phyloP scores from a whole-genome alignment of 192 early-diverging fungal genomes.

The Backusella tarrabulga region DNA sequence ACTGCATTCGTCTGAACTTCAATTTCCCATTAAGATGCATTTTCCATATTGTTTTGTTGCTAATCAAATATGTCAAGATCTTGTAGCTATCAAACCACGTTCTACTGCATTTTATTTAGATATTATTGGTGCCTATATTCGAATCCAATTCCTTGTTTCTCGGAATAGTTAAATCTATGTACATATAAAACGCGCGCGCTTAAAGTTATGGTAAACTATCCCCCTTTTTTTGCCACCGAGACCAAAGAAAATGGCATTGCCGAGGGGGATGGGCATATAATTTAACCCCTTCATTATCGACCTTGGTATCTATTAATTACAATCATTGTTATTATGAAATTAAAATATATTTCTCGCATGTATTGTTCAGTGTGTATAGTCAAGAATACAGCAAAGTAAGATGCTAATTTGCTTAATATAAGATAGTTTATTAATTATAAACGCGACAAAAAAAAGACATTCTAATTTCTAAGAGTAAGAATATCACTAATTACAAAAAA shows the following conservation, averaged over 20 bases:
- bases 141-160: background rate
- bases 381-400: too few species aligned
- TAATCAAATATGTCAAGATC: background rate
- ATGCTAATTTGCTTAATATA: too few species aligned
- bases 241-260: background rate
- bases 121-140: background rate
- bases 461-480: too few species aligned
- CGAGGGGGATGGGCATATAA: background rate
- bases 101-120: background rate
- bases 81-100: background rate
- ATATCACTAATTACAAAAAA: too few species aligned
- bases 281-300: background rate
- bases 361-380: too few species aligned
- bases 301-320: background rate
- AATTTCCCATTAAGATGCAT: background rate
- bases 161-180: background rate
- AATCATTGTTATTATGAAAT: background rate
- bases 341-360: background rate
- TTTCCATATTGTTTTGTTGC: background rate
- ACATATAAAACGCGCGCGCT: background rate
- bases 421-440: too few species aligned
- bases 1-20: background rate
- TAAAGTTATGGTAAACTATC: background rate
- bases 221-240: background rate
- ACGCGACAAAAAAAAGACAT: too few species aligned